phyloP scores from a whole-genome alignment of 1,139 yeast genomes.

The Fermentozyma sake region DNA sequence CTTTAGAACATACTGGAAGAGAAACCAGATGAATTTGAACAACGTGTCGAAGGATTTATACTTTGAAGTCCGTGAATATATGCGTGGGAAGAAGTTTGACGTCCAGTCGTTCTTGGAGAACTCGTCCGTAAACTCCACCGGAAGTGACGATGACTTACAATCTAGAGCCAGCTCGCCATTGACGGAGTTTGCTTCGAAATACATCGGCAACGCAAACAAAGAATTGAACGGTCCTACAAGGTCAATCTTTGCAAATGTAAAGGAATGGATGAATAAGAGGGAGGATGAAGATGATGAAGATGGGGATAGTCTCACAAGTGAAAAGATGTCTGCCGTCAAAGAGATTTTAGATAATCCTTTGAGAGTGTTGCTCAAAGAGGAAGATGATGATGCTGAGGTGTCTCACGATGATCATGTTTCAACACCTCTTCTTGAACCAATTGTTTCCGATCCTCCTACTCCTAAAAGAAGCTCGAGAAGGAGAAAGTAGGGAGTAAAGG shows the following conservation, averaged over 20 bases:
- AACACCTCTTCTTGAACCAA: no score
- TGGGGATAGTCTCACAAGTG: no score
- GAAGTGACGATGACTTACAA: constrained; percentile 28
- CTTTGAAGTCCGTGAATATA: constrained; percentile 74
- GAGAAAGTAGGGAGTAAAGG: no score
- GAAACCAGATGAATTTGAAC: constrained; percentile 64
- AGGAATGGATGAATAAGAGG: constrained; percentile 52
- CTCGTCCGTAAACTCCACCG: constrained; percentile 11
- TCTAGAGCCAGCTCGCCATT: constrained; percentile 46
- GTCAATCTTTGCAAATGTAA: constrained; percentile 58
- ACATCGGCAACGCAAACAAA: constrained; percentile 51
- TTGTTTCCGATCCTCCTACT: no score
- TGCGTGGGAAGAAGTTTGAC: constrained; percentile 51
- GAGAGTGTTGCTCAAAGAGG: no score
- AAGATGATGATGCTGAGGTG: no score
- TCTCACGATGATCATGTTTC: no score
- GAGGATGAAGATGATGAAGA: constrained; percentile 2
- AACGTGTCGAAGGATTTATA: constrained; percentile 77
- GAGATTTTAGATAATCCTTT: no score
- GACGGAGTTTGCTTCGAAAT: constrained; percentile 58
- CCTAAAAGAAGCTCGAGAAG: no score
- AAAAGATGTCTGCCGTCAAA: no score
- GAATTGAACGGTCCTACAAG: constrained; percentile 31
- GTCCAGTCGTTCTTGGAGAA: constrained; percentile 27
- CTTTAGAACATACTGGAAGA: constrained; percentile 80